phyloP scores from a whole-genome alignment of 768 basidiomycete species.

The Podaxis carcinomalis region DNA sequence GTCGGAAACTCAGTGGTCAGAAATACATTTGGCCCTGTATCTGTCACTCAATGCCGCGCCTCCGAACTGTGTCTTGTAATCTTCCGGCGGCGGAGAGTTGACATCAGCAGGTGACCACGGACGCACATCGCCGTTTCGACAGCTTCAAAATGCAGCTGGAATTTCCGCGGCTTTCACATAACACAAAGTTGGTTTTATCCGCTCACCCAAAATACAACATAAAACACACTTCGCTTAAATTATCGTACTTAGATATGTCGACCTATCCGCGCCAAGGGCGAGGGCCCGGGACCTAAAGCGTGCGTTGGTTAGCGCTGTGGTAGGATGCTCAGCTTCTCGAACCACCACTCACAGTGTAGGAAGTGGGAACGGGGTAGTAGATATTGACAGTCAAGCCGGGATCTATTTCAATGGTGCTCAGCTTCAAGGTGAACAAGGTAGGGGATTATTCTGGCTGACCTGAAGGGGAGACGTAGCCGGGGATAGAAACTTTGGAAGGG shows the following conservation, averaged over 20 bases:
- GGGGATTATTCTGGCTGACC: neutral
- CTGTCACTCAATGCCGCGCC: too few species aligned
- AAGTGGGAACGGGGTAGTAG: constrained; percentile 20
- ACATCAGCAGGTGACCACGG: neutral
- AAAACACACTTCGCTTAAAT: neutral
- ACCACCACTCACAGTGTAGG: neutral
- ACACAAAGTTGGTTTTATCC: neutral
- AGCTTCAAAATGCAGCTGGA: neutral
- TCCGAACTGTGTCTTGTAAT: neutral
- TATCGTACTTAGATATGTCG: neutral
- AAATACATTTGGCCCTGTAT: too few species aligned
- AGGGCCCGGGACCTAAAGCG: constrained; percentile 17
- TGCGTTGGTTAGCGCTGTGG: neutral
- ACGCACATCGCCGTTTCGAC: neutral
- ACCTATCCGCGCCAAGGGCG: constrained; percentile 13
- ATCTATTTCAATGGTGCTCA: constrained; percentile 15
- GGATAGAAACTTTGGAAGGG: constrained; percentile 38
- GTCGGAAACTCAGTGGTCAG: too few species aligned
- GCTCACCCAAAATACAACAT: neutral
- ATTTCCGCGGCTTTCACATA: neutral
- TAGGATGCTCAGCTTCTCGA: neutral
- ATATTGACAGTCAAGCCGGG: constrained; percentile 23
- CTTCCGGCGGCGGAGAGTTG: neutral
- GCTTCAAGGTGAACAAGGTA: neutral
- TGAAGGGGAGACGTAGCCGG: constrained; percentile 29